Conservation (phyloP, 148 eudicot genomes). For the Vaccinium macrocarpon region DNA sequence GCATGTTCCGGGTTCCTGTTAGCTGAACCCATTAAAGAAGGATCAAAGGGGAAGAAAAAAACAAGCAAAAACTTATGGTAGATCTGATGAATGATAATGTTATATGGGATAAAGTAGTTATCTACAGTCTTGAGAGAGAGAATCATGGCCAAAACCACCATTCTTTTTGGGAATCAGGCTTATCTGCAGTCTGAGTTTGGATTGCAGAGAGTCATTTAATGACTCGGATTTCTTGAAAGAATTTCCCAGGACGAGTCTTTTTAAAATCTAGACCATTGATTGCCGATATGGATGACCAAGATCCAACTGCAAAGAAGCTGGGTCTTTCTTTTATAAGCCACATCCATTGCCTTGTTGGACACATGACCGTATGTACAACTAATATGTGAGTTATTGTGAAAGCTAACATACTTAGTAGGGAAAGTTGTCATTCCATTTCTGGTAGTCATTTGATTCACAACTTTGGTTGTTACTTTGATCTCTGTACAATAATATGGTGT, state of each 20-base stretch:
- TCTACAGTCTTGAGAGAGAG: background rate
- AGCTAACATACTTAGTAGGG: background rate
- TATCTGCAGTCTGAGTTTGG: background rate
- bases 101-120: background rate
- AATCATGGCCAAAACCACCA: background rate
- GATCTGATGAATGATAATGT: background rate
- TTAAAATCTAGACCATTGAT: background rate
- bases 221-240: background rate
- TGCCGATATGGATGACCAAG: background rate
- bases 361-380: background rate
- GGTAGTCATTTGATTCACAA: background rate
- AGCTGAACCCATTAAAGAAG: background rate
- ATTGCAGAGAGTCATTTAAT: background rate
- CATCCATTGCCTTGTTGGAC: background rate
- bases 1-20: background rate
- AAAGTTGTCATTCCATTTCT: background rate
- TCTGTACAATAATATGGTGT: background rate
- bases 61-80: background rate
- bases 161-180: background rate
- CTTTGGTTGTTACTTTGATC: background rate
- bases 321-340: background rate
- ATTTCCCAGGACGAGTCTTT: background rate
- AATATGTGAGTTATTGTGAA: background rate
- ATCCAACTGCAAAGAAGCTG: background rate
- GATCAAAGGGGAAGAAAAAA: background rate